These are phyloP conservation scores for Epichloe typhina DNA, from an alignment of 2,329 filamentous ascomycete genomes.

Conservation along the genomic window DNA sequence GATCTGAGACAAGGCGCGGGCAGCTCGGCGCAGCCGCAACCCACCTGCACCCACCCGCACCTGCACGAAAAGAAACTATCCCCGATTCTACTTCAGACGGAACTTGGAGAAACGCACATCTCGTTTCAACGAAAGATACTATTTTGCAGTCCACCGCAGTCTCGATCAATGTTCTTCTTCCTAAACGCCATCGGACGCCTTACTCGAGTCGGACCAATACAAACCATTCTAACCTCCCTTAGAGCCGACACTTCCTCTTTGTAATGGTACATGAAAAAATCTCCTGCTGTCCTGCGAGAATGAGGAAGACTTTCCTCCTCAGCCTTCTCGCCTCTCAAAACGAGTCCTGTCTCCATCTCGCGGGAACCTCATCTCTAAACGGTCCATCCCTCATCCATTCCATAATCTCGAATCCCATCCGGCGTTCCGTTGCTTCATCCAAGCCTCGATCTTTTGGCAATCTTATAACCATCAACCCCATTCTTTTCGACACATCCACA, in stretches of 20 bases:
- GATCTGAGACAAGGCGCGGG: neutral
- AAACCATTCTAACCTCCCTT: too few species aligned
- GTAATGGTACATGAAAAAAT: too few species aligned
- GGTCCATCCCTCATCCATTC: slow-evolving; percentile 54
- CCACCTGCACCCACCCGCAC: neutral
- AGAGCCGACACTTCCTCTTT: too few species aligned
- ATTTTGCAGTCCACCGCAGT: too few species aligned
- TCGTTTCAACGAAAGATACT: too few species aligned
- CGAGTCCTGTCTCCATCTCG: slow-evolving; percentile 9
- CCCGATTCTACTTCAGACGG: too few species aligned
- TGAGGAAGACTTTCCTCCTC: neutral
- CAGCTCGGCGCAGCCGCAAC: neutral
- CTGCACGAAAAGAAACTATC: too few species aligned
- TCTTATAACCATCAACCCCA: slow-evolving; percentile 41
- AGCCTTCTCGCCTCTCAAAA: neutral
- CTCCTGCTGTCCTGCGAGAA: too few species aligned
- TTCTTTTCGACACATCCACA: slow-evolving; percentile 43
- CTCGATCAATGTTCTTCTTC: too few species aligned
- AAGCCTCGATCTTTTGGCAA: slow-evolving; percentile 31
- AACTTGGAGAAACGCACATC: neutral
- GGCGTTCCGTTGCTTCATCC: slow-evolving; percentile 56
- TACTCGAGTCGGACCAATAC: too few species aligned
- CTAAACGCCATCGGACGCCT: too few species aligned
- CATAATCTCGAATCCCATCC: slow-evolving; percentile 75
- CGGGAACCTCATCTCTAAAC: slow-evolving; percentile 21